Base-by-base conservation (phyloP, 208 protist genomes). In the Plasmodiophora brassicae region DNA sequence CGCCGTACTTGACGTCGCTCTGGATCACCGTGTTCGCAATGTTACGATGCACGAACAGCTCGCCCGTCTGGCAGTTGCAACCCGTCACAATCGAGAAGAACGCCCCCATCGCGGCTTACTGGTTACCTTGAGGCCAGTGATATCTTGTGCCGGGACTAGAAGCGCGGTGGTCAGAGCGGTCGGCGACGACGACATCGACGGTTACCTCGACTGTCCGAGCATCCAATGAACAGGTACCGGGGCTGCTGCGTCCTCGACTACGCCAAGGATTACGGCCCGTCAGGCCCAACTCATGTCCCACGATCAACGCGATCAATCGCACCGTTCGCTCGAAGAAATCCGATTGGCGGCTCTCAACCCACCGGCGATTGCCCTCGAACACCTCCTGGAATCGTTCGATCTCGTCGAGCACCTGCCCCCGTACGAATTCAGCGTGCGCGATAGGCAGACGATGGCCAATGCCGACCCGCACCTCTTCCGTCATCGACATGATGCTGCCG, bases 11-110 rank as follows among this genome's bases (percentile, higher is more conserved):
- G 50, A 43, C 25, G 43, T 87, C 84, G 22, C 14, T 28, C 28
- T 32, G 46, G n/a, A 85, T n/a, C 25, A 87, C 84, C 28, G 25
- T 53, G n/a, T 87, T 87, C 25, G 84, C 84, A 32, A 87, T 87
- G 84, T 87, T 87, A 41, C 84, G 84, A 87, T 85, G 45, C 14
- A 84, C 53, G 84, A 87, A 87, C n/a, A 87, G 10, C n/a, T 87
- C 84, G 14, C 84, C 84, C 14, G 84, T 28, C 43, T 84, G n/a
- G n/a, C n/a, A n/a, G n/a, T n/a, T n/a, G n/a, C n/a, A n/a, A n/a
- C n/a, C n/a, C n/a, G n/a, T n/a, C n/a, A n/a, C n/a, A n/a, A n/a
- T n/a, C n/a, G n/a, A n/a, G n/a, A n/a, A n/a, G n/a, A n/a, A n/a
- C n/a, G n/a, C n/a, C n/a, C n/a, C n/a, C n/a, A n/a, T n/a, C n/a